Conservation (phyloP, 2,329 filamentous ascomycete genomes). For the Blastomyces parvus region DNA sequence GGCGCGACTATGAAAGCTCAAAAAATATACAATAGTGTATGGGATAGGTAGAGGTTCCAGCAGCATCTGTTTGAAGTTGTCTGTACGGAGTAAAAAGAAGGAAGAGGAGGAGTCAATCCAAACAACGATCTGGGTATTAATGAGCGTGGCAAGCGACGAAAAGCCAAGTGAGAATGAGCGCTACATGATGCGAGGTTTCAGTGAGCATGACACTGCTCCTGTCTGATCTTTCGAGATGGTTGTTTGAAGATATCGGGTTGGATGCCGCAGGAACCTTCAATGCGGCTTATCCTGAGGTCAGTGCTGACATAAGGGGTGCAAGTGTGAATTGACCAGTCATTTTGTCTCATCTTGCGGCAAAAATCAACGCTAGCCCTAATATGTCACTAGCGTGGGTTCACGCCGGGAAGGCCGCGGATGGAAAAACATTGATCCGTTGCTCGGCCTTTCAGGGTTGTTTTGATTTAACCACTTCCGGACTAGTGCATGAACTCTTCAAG, state of each 20-base stretch:
- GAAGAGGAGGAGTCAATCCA: neutral
- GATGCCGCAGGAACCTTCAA: neutral
- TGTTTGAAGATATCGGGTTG: conserved; percentile 7
- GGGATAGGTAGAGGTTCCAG: neutral
- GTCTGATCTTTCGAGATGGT: conserved; percentile 4
- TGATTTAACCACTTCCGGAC: neutral
- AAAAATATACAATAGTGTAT: neutral
- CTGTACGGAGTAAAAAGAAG: neutral
- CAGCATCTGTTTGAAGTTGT: neutral
- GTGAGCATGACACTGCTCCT: conserved; percentile 8
- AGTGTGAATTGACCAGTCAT: neutral
- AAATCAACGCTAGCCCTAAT: neutral
- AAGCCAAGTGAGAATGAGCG: neutral
- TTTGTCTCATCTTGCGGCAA: too few species aligned
- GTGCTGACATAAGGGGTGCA: neutral
- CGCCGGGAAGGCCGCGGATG: neutral
- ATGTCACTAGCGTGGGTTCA: neutral
- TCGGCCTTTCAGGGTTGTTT: neutral
- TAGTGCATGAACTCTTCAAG: neutral
- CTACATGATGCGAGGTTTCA: conserved; percentile 7
- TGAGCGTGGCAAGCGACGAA: neutral
- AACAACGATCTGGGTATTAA: neutral
- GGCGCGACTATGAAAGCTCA: neutral
- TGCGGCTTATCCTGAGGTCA: neutral
- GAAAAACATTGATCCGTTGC: neutral